Percentiles rank a stretch among this genome's conserved stretches.
These are phyloP conservation scores for Stagonosporopsis cucurbitacearum DNA, from an alignment of 2,329 filamentous ascomycete genomes.

Conservation along the genomic window DNA sequence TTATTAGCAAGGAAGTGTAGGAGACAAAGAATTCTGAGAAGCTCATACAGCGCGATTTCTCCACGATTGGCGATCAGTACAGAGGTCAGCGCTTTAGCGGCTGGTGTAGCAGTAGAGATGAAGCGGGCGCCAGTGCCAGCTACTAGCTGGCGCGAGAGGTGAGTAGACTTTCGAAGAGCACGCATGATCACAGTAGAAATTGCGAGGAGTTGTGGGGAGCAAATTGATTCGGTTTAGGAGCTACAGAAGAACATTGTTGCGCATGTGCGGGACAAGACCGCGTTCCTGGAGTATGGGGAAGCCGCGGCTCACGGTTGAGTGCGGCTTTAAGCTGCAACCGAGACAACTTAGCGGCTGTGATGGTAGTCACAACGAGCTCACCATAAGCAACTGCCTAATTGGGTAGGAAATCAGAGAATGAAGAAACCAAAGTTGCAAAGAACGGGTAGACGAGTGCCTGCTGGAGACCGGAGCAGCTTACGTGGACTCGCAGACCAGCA, in stretches of 20 bases:
- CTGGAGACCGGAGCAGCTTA: constrained; percentile 3
- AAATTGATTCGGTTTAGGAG: constrained; percentile 19
- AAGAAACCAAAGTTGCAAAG: background rate
- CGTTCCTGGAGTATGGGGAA: constrained; percentile 15
- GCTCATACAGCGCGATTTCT: constrained; percentile 80
- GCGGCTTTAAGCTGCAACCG: constrained; percentile 30
- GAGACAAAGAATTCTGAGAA: background rate
- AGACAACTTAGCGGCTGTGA: constrained; percentile 16
- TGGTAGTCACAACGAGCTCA: constrained; percentile 14
- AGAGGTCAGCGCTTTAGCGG: constrained; percentile 64
- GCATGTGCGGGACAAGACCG: constrained; percentile 18
- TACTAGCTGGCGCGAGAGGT: constrained; percentile 46
- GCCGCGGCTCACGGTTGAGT: too few relatives aligned
- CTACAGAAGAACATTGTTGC: constrained; percentile 28
- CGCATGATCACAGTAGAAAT: constrained; percentile 39
- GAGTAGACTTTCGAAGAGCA: constrained; percentile 42
- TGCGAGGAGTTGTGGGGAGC: constrained; percentile 15
- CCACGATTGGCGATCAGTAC: constrained; percentile 96
- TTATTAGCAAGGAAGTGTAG: constrained; percentile 16
- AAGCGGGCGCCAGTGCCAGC: constrained; percentile 39
- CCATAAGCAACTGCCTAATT: constrained; percentile 1
- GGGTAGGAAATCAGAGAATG: background rate
- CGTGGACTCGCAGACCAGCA: background rate
- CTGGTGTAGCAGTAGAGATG: constrained; percentile 38
- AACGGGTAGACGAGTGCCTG: background rate